Evolutionary conservation across 2,329 filamentous ascomycete genomes (phyloP).

Genomic region (Pyricularia sp.): DNA sequence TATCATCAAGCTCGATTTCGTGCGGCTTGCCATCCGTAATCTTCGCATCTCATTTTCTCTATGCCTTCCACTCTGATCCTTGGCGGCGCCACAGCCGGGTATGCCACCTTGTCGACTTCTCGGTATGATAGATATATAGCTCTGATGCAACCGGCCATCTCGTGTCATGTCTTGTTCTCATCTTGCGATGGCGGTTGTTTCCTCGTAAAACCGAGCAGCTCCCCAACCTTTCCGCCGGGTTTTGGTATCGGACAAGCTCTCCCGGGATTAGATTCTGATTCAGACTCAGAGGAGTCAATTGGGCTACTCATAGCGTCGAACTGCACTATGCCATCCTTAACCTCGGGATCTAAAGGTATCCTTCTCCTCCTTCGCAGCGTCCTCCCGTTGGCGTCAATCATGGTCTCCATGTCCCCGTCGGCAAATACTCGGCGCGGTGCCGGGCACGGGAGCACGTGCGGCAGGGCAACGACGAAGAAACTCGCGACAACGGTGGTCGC

Average conservation of each 20-base stretch:
- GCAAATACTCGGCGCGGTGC: slow-evolving; percentile 63
- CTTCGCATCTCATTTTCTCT: not conserved
- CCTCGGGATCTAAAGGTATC: slow-evolving; percentile 17
- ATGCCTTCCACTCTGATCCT: not conserved
- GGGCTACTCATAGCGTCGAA: slow-evolving; percentile 27
- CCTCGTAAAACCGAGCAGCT: slow-evolving; percentile 48
- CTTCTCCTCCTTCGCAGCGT: slow-evolving; percentile 27
- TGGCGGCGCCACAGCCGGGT: not conserved
- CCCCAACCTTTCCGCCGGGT: slow-evolving; percentile 50
- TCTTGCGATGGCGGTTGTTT: slow-evolving; percentile 11
- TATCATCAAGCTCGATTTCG: not conserved
- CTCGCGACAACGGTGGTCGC: slow-evolving; percentile 80
- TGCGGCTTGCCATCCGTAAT: not conserved
- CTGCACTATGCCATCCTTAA: slow-evolving; percentile 33
- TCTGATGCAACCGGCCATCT: not conserved
- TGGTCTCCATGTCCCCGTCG: slow-evolving; percentile 41
- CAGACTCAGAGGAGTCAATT: not conserved
- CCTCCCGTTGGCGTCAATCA: slow-evolving; percentile 31
- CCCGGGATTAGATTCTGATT: slow-evolving; percentile 16
- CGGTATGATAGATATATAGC: not conserved
- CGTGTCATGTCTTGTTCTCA: not conserved
- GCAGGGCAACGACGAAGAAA: slow-evolving; percentile 83
- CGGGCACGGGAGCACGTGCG: slow-evolving; percentile 84
- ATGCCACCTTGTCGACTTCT: not conserved
- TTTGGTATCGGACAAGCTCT: slow-evolving; percentile 90